A percentile compares a stretch with the other conserved stretches of the same genome.
phyloP scores from a whole-genome alignment of 1,139 yeast genomes.

The Nadsonia starkeyi-henricii region DNA sequence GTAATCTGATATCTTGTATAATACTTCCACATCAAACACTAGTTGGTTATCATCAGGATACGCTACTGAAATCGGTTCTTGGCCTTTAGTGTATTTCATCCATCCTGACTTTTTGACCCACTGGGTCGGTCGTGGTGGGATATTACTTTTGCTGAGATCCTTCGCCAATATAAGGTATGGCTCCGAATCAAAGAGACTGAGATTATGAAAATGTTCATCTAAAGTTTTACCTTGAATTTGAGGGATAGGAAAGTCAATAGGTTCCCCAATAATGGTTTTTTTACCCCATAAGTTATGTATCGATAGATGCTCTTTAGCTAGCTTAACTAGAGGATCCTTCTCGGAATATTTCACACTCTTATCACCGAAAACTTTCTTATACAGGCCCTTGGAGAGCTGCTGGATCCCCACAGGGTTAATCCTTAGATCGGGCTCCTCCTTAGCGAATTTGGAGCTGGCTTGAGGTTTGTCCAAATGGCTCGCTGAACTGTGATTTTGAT shows the following conservation, averaged over 20 bases:
- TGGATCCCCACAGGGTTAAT: conserved; percentile 47
- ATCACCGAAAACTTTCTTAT: conserved; percentile 17
- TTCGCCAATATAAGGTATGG: conserved; percentile 44
- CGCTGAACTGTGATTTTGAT: background rate
- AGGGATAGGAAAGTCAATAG: conserved; percentile 56
- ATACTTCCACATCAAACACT: conserved; percentile 82
- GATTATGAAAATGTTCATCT: conserved; percentile 71
- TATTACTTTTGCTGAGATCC: conserved; percentile 18
- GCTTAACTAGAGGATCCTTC: conserved; percentile 29
- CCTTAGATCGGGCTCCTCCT: conserved; percentile 14
- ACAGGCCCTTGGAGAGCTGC: conserved; percentile 16
- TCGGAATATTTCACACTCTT: conserved; percentile 8
- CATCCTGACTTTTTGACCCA: conserved; percentile 67
- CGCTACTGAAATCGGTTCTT: conserved; percentile 41
- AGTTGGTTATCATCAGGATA: conserved; percentile 57
- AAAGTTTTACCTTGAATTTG: conserved; percentile 50
- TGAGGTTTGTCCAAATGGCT: background rate
- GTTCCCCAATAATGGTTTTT: conserved; percentile 49
- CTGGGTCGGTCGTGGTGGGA: conserved; percentile 9
- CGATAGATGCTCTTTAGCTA: conserved; percentile 49
- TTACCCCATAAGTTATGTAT: conserved; percentile 65
- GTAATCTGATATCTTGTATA: conserved; percentile 60
- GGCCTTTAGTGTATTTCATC: conserved; percentile 52
- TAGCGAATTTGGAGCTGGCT: background rate
- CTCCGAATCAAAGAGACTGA: conserved; percentile 44